phyloP scores from a whole-genome alignment of 495 filamentous ascomycete genomes.

The Aspergillus wentii region DNA sequence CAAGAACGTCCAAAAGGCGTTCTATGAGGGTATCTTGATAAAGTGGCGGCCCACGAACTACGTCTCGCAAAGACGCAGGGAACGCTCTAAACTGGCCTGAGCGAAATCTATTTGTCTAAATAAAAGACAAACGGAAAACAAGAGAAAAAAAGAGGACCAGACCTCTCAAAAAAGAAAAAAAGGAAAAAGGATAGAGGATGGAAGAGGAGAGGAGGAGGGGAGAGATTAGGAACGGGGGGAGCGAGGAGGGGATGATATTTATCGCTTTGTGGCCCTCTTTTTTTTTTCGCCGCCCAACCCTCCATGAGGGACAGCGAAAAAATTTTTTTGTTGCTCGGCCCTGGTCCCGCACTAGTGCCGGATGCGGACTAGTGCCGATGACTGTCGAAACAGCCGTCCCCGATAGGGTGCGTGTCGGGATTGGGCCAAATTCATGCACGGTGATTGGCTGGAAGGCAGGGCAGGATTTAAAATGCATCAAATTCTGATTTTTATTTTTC shows the following conservation, averaged over 20 bases:
- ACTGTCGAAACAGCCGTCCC: slow-evolving; percentile 13
- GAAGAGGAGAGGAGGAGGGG: slow-evolving; percentile 20
- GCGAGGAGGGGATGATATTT: slow-evolving; percentile 37
- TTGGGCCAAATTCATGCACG: slow-evolving; percentile 1
- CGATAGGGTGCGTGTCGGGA: slow-evolving; percentile 11
- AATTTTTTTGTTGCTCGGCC: slow-evolving; percentile 14
- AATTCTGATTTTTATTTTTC: no score
- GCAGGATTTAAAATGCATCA: no score
- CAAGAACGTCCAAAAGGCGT: slow-evolving; percentile 31
- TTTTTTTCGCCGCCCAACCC: slow-evolving; percentile 27
- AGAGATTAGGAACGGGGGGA: slow-evolving; percentile 15
- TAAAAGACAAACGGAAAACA: slow-evolving; percentile 33
- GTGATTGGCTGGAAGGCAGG: neutral
- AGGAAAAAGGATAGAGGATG: slow-evolving; percentile 22
- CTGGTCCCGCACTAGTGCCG: slow-evolving; percentile 14
- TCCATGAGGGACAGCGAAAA: slow-evolving; percentile 11
- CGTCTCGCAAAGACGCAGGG: slow-evolving; percentile 34
- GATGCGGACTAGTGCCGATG: slow-evolving; percentile 14
- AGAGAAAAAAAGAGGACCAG: slow-evolving; percentile 37
- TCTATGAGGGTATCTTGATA: slow-evolving; percentile 45
- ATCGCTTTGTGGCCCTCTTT: slow-evolving; percentile 38
- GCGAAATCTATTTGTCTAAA: slow-evolving; percentile 37
- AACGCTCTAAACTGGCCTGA: slow-evolving; percentile 31
- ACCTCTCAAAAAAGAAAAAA: slow-evolving; percentile 37
- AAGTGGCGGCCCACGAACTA: slow-evolving; percentile 27